Percentiles rank a stretch among this genome's conserved stretches.
phyloP scores from a whole-genome alignment of 2,329 filamentous ascomycete species.

The Torrubiellomyces zombiae region DNA sequence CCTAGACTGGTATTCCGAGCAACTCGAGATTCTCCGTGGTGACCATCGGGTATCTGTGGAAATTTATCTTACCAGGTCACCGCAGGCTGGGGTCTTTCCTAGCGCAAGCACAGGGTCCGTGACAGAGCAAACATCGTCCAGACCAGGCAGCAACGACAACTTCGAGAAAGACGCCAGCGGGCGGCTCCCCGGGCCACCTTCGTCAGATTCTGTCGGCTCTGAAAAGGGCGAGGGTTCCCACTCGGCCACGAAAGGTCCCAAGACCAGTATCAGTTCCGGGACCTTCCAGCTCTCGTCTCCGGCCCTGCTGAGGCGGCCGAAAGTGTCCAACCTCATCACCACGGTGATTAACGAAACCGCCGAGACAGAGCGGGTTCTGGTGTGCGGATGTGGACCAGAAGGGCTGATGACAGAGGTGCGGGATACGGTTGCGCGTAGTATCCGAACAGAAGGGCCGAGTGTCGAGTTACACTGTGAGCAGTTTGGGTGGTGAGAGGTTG shows the following conservation, averaged over 20 bases:
- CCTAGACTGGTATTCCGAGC: conserved; percentile 20
- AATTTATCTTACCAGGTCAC: conserved; percentile 20
- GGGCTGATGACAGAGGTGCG: conserved; percentile 24
- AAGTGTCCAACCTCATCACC: conserved; percentile 18
- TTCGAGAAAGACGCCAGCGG: not conserved
- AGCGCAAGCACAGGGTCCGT: not conserved
- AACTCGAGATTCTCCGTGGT: conserved; percentile 15
- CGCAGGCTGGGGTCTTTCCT: not conserved
- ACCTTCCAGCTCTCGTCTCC: no score
- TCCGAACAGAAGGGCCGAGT: conserved; percentile 22
- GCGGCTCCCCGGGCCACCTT: no score
- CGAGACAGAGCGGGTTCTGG: conserved; percentile 17
- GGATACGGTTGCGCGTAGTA: conserved; percentile 21
- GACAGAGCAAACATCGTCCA: no score
- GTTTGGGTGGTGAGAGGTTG: conserved; percentile 23
- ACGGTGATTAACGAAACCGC: conserved; percentile 12
- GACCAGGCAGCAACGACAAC: no score
- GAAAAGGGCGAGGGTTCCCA: conserved; percentile 7
- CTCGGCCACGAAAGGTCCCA: no score
- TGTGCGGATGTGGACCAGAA: conserved; percentile 30
- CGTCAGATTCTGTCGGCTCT: conserved; percentile 5
- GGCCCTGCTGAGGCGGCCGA: no score
- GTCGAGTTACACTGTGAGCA: conserved; percentile 32
- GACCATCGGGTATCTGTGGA: conserved; percentile 14
- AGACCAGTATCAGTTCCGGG: no score